Conservation (phyloP, 805 yeast genomes). For the Pichia sporocuriosa region DNA sequence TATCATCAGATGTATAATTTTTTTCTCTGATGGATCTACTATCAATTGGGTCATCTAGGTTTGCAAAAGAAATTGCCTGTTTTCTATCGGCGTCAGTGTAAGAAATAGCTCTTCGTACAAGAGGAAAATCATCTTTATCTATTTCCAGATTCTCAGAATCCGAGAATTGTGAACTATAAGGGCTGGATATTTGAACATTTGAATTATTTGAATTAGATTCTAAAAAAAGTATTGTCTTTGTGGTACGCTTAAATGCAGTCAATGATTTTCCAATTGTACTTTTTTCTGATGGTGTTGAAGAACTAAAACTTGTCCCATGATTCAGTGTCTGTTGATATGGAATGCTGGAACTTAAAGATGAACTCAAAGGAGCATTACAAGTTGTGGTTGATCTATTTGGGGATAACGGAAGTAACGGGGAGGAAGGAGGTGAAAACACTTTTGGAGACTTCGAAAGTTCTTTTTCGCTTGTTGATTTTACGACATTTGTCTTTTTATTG, state of each 20-base stretch:
- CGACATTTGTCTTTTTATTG: not conserved
- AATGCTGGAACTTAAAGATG: not conserved
- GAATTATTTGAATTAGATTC: conserved; percentile 9
- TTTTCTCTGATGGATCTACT: not conserved
- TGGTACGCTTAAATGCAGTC: conserved; percentile 11
- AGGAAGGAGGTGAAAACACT: not conserved
- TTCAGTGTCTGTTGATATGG: not conserved
- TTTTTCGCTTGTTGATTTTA: not conserved
- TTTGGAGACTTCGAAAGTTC: not conserved
- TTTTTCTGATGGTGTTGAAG: conserved; percentile 13
- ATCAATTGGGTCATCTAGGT: not conserved
- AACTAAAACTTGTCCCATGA: conserved; percentile 6
- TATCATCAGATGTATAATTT: not conserved
- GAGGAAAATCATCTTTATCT: not conserved
- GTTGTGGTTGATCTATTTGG: conserved; percentile 1
- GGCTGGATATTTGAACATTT: not conserved
- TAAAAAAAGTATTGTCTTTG: conserved; percentile 12
- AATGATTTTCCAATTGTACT: conserved; percentile 12
- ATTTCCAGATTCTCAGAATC: not conserved
- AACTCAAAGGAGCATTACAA: not conserved
- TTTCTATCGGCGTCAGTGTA: conserved; percentile 10
- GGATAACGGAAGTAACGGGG: not conserved
- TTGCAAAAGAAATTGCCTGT: not conserved
- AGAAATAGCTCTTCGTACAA: conserved; percentile 6
- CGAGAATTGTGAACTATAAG: not conserved